A percentile compares a stretch with the other conserved stretches of the same genome.
phyloP scores from a whole-genome alignment of 1,284 basidiomycete species.

The Puccinia hordei region DNA sequence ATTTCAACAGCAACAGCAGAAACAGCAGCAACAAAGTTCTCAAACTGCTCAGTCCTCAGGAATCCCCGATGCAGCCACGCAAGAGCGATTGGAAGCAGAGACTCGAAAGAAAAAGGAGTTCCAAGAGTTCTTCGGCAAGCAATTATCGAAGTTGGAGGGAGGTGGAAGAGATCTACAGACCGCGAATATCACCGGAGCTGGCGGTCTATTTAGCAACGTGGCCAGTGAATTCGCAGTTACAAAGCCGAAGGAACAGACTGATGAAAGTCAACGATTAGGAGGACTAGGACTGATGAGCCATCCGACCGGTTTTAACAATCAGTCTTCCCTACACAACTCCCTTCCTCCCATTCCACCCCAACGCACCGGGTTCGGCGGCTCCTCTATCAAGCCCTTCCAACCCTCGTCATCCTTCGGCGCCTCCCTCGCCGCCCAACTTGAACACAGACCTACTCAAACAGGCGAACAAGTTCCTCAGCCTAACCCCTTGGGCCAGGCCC shows the following conservation, averaged over 20 bases:
- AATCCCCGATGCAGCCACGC: conserved; percentile 62
- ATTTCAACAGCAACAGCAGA: conserved; percentile 43
- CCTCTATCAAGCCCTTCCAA: conserved; percentile 78
- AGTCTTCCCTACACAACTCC: conserved; percentile 44
- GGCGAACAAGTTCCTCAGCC: not conserved
- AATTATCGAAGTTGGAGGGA: conserved; percentile 41
- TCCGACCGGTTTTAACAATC: conserved; percentile 50
- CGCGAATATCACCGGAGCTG: not conserved
- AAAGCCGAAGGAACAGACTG: conserved; percentile 17
- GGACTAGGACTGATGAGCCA: conserved; percentile 25
- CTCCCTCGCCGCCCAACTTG: conserved; percentile 61
- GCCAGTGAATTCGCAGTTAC: conserved; percentile 47
- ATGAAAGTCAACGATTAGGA: not conserved
- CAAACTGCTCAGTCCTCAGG: not conserved
- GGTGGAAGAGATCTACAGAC: conserved; percentile 19
- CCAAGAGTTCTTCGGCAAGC: conserved; percentile 35
- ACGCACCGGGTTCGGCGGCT: conserved; percentile 74
- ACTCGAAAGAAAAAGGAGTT: conserved; percentile 34
- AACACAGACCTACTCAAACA: not conserved
- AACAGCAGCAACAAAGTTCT: conserved; percentile 23
- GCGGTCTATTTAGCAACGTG: conserved; percentile 36
- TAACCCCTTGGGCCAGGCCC: conserved; percentile 16
- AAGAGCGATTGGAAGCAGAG: conserved; percentile 21
- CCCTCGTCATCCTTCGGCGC: conserved; percentile 85
- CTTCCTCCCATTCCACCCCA: conserved; percentile 68